These are phyloP conservation scores for Eucalyptus leucophloia DNA, from an alignment of 345 rosid species.

Conservation along the genomic window DNA sequence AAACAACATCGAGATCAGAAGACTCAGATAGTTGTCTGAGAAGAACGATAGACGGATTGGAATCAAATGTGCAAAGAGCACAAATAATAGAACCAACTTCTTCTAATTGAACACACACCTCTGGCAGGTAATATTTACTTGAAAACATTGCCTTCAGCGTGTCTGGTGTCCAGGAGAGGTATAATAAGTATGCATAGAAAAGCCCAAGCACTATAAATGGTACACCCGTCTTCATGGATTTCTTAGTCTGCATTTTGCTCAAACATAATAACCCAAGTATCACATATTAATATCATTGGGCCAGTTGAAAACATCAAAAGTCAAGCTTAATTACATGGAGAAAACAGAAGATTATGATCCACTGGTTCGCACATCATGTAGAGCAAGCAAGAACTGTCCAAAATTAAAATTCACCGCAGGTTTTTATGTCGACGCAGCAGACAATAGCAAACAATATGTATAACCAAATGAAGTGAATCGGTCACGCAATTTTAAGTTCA, in stretches of 20 bases:
- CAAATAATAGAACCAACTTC: not conserved
- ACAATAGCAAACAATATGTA: not conserved
- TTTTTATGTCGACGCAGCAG: not conserved
- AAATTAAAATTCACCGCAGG: not conserved
- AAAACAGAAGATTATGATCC: not conserved
- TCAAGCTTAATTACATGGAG: not conserved
- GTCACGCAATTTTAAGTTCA: not conserved
- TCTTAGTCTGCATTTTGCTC: slow-evolving; percentile 51
- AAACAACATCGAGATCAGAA: not conserved
- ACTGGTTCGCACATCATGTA: not conserved
- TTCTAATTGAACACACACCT: slow-evolving; percentile 25
- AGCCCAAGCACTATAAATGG: slow-evolving; percentile 63
- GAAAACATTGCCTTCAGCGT: slow-evolving; percentile 59
- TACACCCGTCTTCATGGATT: slow-evolving; percentile 55
- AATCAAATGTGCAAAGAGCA: not conserved
- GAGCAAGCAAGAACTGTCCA: not conserved
- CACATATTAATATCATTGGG: not conserved
- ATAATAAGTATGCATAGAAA: slow-evolving; percentile 59
- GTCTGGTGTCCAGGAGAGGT: slow-evolving; percentile 85
- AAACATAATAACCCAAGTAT: not conserved
- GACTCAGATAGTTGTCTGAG: not conserved
- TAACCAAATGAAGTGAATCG: not conserved
- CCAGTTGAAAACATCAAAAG: not conserved
- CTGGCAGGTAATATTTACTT: slow-evolving; percentile 69
- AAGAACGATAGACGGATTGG: not conserved